Evolutionary conservation across 768 basidiomycete species (phyloP), one percentile per base, ranked within the genome.

Genomic region (Podaxis sp.): DNA sequence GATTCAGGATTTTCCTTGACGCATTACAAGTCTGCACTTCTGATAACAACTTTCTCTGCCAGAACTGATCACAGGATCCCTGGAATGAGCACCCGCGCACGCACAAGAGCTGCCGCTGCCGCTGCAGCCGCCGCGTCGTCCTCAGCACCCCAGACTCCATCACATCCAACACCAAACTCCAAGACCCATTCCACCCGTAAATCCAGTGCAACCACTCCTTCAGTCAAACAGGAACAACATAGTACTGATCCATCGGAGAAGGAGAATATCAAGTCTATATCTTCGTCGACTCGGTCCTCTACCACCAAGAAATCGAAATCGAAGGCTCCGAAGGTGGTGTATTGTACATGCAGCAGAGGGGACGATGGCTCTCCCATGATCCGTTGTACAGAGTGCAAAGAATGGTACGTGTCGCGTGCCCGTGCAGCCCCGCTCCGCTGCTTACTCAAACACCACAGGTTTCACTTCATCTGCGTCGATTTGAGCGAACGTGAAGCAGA

Each of bases 301-400:
- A 22, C 52, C 3, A n/a, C 44, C 22, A 70, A 65, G 57, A 68
- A 66, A 64, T 41, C 49, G 13, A 71, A 64, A 55, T 60, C 20
- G 3, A 67, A 68, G 51, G 56, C 52, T 24, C 58, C 69, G 37
- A 74, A 73, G 54, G 64, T 72, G 13, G 69, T 76, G 6, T 79
- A 83, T 67, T 94, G 92, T 76, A 74, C 82, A 0, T 95, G 93
- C 73, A 78, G 81, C 24, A 82, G 82, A 54, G 83, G 82, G 41
- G 88, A 93, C 72, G 88, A 92, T 76, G 91, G 89, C 36, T 82
- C 88, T 5, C 91, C 91, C 12, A 93, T 93, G 91, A 87, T 94
- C 54, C 77, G 76, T 38, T 95, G 93, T 70, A 80, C 84, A 26
- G 77, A 82, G 56, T 95, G 93, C 72, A 79, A 76, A 26, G 87